phyloP scores from a whole-genome alignment of 208 protist species.

The Sergeia podlipaevii region DNA sequence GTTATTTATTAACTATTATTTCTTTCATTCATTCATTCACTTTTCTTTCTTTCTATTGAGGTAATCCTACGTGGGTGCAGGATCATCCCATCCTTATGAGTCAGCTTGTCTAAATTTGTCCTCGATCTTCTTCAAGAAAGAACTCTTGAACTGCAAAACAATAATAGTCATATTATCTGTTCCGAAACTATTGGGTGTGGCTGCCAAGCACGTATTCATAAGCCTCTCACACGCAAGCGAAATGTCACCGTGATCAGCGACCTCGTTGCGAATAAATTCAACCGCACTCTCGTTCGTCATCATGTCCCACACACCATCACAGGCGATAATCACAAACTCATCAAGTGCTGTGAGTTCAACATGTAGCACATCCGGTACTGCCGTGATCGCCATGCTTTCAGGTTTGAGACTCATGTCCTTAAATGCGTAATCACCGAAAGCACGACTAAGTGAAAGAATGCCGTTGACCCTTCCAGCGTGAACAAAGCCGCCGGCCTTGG shows the following conservation, averaged over 20 bases:
- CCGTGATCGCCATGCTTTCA: conserved; percentile 74
- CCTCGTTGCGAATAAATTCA: conserved; percentile 84
- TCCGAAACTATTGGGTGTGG: conserved; percentile 59
- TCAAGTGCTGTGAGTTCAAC: conserved; percentile 77
- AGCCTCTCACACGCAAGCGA: conserved; percentile 84
- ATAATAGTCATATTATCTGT: conserved; percentile 92
- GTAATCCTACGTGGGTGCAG: no score
- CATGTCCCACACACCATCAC: conserved; percentile 93
- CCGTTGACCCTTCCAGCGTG: conserved; percentile 92
- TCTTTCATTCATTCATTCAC: no score
- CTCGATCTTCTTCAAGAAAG: conserved; percentile 79
- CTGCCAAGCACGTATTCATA: conserved; percentile 76
- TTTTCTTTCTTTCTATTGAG: conserved; percentile 20
- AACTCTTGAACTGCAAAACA: conserved; percentile 89
- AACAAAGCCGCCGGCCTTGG: conserved; percentile 87
- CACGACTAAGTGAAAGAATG: conserved; percentile 92
- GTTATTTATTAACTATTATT: conserved; percentile 4
- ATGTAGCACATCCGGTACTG: conserved; percentile 66
- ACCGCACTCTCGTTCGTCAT: conserved; percentile 88
- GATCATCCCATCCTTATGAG: conserved; percentile 6
- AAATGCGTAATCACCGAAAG: conserved; percentile 94
- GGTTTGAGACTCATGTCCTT: conserved; percentile 71
- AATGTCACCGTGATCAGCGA: conserved; percentile 78
- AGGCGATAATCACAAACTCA: conserved; percentile 92
- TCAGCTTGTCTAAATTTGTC: conserved; percentile 23